Percentiles rank a stretch among this genome's conserved stretches.
phyloP scores from a whole-genome alignment of 441 rosid genomes.

The Arabidopsis hybrid region DNA sequence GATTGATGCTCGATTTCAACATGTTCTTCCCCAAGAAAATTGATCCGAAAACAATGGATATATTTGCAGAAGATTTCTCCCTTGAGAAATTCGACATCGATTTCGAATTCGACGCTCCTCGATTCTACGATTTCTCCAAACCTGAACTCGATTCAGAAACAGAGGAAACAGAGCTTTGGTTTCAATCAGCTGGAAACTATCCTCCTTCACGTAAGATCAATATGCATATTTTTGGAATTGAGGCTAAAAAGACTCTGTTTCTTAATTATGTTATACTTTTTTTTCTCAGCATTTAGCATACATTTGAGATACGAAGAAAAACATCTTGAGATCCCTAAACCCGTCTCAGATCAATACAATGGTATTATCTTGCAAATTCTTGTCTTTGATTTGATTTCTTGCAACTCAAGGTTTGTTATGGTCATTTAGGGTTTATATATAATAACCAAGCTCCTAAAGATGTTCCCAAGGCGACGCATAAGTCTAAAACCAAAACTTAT shows the following conservation, averaged over 20 bases:
- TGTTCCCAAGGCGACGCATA: conserved; percentile 28
- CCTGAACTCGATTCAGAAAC: conserved; percentile 49
- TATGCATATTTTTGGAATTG: not conserved
- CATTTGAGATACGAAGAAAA: conserved; percentile 41
- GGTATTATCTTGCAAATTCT: conserved; percentile 12
- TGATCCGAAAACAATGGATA: conserved; percentile 35
- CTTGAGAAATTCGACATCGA: conserved; percentile 49
- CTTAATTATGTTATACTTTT: not conserved
- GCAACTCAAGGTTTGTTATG: conserved; percentile 21
- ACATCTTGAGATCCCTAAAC: conserved; percentile 32
- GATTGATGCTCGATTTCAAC: not conserved
- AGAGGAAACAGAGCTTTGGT: conserved; percentile 57
- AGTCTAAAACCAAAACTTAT: conserved; percentile 42
- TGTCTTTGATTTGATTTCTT: conserved; percentile 30
- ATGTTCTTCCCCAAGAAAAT: conserved; percentile 38
- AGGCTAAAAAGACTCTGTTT: not conserved
- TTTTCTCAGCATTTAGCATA: conserved; percentile 46
- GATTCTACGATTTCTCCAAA: conserved; percentile 53
- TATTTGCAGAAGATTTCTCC: conserved; percentile 10
- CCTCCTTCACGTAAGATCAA: conserved; percentile 63
- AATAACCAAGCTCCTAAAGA: conserved; percentile 37
- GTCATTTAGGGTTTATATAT: conserved; percentile 41
- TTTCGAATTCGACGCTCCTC: conserved; percentile 64
- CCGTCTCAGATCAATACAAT: conserved; percentile 35
- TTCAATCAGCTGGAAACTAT: conserved; percentile 53